Conservation (phyloP, 257 asterid genomes). For the Asclepias syriaca region DNA sequence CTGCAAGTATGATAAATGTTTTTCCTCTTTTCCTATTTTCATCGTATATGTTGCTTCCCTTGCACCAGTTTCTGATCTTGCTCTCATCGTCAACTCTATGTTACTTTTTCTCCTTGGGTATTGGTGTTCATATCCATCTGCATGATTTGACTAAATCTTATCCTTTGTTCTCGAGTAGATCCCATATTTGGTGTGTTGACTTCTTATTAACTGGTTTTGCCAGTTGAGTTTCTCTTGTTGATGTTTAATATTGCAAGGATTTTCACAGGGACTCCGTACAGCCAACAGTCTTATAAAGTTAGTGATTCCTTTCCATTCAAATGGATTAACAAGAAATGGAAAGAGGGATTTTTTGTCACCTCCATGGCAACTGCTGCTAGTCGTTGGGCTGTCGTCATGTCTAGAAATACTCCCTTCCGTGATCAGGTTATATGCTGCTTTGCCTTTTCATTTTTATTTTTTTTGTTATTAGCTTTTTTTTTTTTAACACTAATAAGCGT, state of each 20-base stretch:
- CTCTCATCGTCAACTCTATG: too few relatives aligned
- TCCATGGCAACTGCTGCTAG: slow-evolving; percentile 49
- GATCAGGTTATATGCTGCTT: slow-evolving; percentile 34
- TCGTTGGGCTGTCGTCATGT: slow-evolving; percentile 50
- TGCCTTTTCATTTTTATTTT: background rate
- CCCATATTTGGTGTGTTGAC: background rate
- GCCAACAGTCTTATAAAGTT: slow-evolving; percentile 42
- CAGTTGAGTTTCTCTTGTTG: background rate
- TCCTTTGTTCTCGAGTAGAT: background rate
- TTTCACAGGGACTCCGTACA: slow-evolving; percentile 34
- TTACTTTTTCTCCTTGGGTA: background rate
- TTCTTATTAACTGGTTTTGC: background rate
- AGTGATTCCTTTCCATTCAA: slow-evolving; percentile 49
- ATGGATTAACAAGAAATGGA: slow-evolving; percentile 53
- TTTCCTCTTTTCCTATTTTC: too few relatives aligned
- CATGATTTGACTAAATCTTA: background rate
- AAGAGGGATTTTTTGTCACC: slow-evolving; percentile 46
- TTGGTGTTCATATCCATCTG: background rate
- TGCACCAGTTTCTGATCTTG: too few relatives aligned
- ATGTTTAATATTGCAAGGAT: background rate
- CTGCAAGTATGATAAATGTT: too few relatives aligned
- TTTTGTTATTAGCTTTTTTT: background rate
- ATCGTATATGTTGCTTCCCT: too few relatives aligned
- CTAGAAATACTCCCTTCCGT: slow-evolving; percentile 40
- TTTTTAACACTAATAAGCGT: too few relatives aligned